Evolutionary conservation across 192 early-diverging fungal genomes (phyloP), one percentile per base, ranked within the genome.

Genomic region (Dimargaris xerosporica): DNA sequence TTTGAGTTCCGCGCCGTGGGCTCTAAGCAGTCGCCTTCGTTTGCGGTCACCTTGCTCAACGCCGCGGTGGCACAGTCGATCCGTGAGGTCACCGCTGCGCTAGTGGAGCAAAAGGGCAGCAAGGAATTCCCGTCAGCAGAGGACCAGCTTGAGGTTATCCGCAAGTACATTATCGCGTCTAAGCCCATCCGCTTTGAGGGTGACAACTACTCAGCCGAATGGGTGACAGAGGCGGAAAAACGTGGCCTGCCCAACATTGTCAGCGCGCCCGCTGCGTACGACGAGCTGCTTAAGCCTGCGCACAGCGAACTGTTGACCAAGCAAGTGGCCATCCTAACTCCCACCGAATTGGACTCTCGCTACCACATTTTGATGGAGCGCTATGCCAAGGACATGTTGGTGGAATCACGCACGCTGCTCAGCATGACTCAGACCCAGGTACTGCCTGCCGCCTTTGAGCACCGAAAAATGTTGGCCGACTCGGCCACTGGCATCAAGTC

Each of bases 1-100:
- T 99, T 99, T 66, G 96, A 99, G 82, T 98, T 96, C 93, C 90
- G 93, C 75, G 92, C 96, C 46, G 93, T 96, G 30, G 96, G 96
- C 46, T 94, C 96, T 66, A 94, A 94, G 80, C 93, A 95, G 77
- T 94, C 91, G 23, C 89, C 91, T 30, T 91, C 96, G 43, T 96
- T 96, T 86, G 93, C 96, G 17, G 84, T 93, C 52, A 89, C 91
- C 0, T 73, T 99, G 63, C 75, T 96, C 52, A 99, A 96, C 82
- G 79, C 90, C 64, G 88, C 91, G 47, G 93, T 96, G 28, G 85
- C 93, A 16, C 81, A 84, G 12, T 87, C 93, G 17, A 63, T 99
- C 48, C 72, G 65, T 65, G 82, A 84, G 54, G 82, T 96, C 64
- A 76, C 78, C 23, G 84, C 72, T 29, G 85, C 78, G 30, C 81